Percentiles rank a stretch among this genome's conserved stretches.
These are phyloP conservation scores for Claviceps sorghi DNA, from an alignment of 2,329 filamentous ascomycete species.

Conservation along the genomic window DNA sequence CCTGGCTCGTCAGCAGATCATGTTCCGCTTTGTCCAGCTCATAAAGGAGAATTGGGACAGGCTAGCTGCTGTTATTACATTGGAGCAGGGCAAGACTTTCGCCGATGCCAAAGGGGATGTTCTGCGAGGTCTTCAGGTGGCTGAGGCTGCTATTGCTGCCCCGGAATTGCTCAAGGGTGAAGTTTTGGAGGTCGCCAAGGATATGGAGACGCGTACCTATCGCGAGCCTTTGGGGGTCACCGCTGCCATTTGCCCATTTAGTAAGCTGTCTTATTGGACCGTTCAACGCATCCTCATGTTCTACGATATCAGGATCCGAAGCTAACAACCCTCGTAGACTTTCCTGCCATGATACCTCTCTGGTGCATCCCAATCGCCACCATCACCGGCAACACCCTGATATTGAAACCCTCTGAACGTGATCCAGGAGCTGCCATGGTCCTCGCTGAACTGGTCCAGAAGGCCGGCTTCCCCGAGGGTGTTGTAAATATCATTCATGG, in stretches of 20 bases:
- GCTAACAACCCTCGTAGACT: conserved; percentile 39
- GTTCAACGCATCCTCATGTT: background rate
- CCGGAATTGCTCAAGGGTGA: conserved; percentile 73
- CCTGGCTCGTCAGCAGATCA: conserved; percentile 64
- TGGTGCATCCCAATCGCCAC: conserved; percentile 81
- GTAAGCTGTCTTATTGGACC: conserved; percentile 25
- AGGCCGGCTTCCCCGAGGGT: conserved; percentile 69
- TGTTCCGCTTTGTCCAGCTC: conserved; percentile 71
- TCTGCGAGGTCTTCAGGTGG: conserved; percentile 67
- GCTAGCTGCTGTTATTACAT: conserved; percentile 68
- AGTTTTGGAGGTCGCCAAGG: conserved; percentile 71
- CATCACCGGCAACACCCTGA: conserved; percentile 68
- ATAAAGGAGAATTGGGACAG: conserved; percentile 78
- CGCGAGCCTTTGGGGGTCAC: conserved; percentile 68
- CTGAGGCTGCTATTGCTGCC: conserved; percentile 67
- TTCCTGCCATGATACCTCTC: conserved; percentile 85
- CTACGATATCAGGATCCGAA: background rate
- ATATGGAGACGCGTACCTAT: conserved; percentile 79
- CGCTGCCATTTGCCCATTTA: conserved; percentile 77
- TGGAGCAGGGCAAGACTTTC: conserved; percentile 82
- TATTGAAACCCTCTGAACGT: conserved; percentile 76
- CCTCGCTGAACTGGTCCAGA: conserved; percentile 61
- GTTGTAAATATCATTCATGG: conserved; percentile 77
- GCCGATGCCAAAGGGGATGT: conserved; percentile 73
- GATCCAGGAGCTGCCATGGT: conserved; percentile 79